These are phyloP conservation scores for Extremus antarcticus DNA, from an alignment of 495 filamentous ascomycete genomes.

Conservation along the genomic window DNA sequence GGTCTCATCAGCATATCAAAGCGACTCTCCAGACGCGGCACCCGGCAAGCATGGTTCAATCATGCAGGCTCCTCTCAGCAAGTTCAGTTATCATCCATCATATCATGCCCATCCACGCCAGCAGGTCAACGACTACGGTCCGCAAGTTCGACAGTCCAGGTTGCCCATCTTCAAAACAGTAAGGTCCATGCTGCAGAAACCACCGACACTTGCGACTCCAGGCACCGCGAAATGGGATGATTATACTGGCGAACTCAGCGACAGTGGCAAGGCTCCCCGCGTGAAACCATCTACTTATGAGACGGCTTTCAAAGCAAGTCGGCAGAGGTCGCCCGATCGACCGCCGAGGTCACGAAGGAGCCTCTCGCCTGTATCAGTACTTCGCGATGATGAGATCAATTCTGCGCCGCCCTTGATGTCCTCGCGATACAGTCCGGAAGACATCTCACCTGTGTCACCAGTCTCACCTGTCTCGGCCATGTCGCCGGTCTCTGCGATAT, in stretches of 20 bases:
- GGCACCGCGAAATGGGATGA: constrained; percentile 15
- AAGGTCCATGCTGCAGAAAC: constrained; percentile 18
- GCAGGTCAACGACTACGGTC: constrained; percentile 13
- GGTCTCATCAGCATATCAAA: constrained; percentile 6
- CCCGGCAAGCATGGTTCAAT: neutral
- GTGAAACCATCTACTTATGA: constrained; percentile 13
- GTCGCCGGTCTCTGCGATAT: neutral
- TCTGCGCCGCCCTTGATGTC: neutral
- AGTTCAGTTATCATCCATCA: constrained; percentile 5
- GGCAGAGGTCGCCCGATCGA: constrained; percentile 9
- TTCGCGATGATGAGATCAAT: constrained; percentile 15
- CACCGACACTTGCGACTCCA: constrained; percentile 10
- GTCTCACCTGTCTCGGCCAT: constrained; percentile 2
- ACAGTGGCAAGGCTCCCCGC: constrained; percentile 8
- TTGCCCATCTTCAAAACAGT: constrained; percentile 21
- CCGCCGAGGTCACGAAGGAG: neutral
- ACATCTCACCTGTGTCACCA: constrained; percentile 11
- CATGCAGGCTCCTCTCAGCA: neutral
- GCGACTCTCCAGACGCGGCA: constrained; percentile 1
- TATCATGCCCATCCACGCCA: constrained; percentile 17
- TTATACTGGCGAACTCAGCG: constrained; percentile 12
- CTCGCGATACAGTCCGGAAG: neutral
- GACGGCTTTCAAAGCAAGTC: constrained; percentile 7
- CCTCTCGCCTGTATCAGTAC: constrained; percentile 12
- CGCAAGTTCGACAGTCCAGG: constrained; percentile 7